Evolutionary conservation across 2,329 filamentous ascomycete species (phyloP).

Genomic region (Xylariaceae sp.): DNA sequence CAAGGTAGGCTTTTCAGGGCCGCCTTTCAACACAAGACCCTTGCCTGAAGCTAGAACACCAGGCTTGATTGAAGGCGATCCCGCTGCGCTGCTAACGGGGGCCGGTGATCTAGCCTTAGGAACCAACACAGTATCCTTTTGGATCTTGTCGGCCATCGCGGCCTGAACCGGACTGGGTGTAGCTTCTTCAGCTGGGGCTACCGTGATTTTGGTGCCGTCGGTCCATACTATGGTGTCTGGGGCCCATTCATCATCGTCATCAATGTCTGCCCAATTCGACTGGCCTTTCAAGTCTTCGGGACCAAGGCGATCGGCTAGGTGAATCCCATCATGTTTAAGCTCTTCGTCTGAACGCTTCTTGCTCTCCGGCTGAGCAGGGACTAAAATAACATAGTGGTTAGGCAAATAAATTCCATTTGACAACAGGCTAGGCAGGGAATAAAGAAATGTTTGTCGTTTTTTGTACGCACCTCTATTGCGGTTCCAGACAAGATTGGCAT

Average conservation of each 20-base stretch:
- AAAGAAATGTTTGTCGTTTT: not conserved
- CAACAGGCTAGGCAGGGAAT: not conserved
- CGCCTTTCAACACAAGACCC: constrained; percentile 61
- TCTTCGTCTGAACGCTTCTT: constrained; percentile 86
- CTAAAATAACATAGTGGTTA: constrained; percentile 34
- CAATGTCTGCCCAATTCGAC: constrained; percentile 84
- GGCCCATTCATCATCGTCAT: constrained; percentile 83
- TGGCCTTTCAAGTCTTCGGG: constrained; percentile 69
- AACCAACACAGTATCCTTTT: constrained; percentile 34
- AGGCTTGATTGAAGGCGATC: constrained; percentile 41
- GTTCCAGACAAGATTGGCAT: constrained; percentile 77
- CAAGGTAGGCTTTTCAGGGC: constrained; percentile 64
- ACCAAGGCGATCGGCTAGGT: constrained; percentile 73
- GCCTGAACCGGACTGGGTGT: constrained; percentile 27
- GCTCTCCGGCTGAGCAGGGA: constrained; percentile 60
- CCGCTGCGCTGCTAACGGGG: constrained; percentile 30
- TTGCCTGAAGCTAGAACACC: constrained; percentile 49
- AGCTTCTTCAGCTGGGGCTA: constrained; percentile 57
- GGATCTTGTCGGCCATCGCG: constrained; percentile 37
- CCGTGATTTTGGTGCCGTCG: constrained; percentile 76
- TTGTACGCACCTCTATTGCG: constrained; percentile 68
- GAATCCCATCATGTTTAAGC: constrained; percentile 79
- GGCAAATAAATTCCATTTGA: not conserved
- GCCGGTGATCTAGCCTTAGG: constrained; percentile 44
- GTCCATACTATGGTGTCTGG: constrained; percentile 84